Base-by-base conservation (phyloP, 1,284 basidiomycete genomes). In the Pseudozyma sp. region DNA sequence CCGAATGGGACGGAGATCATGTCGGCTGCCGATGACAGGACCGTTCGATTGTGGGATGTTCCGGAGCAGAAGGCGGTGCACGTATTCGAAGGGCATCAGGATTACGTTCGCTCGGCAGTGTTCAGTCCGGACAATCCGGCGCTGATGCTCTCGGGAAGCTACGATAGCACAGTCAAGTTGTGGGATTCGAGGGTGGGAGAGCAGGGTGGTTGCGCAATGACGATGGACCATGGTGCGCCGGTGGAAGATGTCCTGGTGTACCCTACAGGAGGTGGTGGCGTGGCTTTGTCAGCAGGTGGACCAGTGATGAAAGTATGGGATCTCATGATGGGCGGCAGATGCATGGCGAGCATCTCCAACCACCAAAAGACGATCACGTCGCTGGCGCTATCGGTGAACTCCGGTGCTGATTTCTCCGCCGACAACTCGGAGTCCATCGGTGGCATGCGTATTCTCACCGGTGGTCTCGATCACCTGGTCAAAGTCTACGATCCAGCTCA, bases 311-410 rank as follows among this genome's bases (percentile, higher is more conserved):
- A 94, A 37, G 90, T 94, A 1, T 99, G 97, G 96, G 97, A 99
- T 84, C 86, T 99, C 40, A 91, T 96, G 35, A 93, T 94, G 43
- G 94, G 94, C 33, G 93, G 94, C 7, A 88, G 92, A 14, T 81
- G 79, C 52, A 75, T 75, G 54, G 72, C 75, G n/a, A 70, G 74
- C 30, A 69, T 82, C 19, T 83, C 81, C 9, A 99, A 99, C 86
- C 97, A 99, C 84, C 96, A 98, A 85, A 99, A 99, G 87, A 96
- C 95, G 0, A 90, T 99, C 65, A 99, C 96, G 0, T 89, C 92
- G 24, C 88, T 98, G 30, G 72, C 78, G 13, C 68, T 84, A 29
- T 77, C 73, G 1, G 73, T 81, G 44, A 65, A 79, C 29, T 76
- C 73, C 1, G 80, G 79, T 24, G 81, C 79, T 9, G 80, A 78